Percentiles rank a stretch among this genome's conserved stretches.
phyloP scores from a whole-genome alignment of 2,329 filamentous ascomycete genomes.

The Trichoderma aggressivum region DNA sequence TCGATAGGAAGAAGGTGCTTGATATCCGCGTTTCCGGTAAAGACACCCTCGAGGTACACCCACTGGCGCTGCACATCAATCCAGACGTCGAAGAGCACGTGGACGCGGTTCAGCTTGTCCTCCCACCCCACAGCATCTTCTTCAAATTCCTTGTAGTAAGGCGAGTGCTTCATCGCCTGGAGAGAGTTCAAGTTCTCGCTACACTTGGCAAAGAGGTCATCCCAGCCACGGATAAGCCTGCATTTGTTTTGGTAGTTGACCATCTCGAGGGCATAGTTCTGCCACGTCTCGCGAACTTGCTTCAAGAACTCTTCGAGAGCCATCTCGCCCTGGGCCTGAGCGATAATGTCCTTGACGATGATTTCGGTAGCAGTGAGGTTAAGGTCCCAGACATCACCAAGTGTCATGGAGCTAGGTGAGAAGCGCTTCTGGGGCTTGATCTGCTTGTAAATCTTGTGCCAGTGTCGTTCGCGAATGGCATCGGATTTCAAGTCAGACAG shows the following conservation, averaged over 20 bases:
- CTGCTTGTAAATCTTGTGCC: slow-evolving; percentile 96
- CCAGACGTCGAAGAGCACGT: slow-evolving; percentile 98
- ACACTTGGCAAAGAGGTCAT: slow-evolving; percentile 97
- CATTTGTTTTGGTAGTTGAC: slow-evolving; percentile 98
- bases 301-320: slow-evolving; percentile 95
- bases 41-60: slow-evolving; percentile 98
- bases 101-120: slow-evolving; percentile 94
- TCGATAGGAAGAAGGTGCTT: slow-evolving; percentile 96
- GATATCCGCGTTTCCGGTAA: slow-evolving; percentile 97
- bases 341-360: slow-evolving; percentile 88
- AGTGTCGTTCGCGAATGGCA: slow-evolving; percentile 92
- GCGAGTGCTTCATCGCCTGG: slow-evolving; percentile 97
- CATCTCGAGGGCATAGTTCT: slow-evolving; percentile 88
- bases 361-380: slow-evolving; percentile 84
- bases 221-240: slow-evolving; percentile 94
- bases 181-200: slow-evolving; percentile 97
- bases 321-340: slow-evolving; percentile 97
- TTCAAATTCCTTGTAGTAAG: slow-evolving; percentile 99
- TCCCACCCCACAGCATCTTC: slow-evolving; percentile 97
- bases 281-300: slow-evolving; percentile 95
- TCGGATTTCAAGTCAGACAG: slow-evolving; percentile 92
- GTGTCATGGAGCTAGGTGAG: slow-evolving; percentile 87
- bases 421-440: slow-evolving; percentile 91
- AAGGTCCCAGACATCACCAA: slow-evolving; percentile 98
- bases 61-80: slow-evolving; percentile 99